These are phyloP conservation scores for Waltergamsia citrina DNA, from an alignment of 2,329 filamentous ascomycete genomes.

Conservation along the genomic window DNA sequence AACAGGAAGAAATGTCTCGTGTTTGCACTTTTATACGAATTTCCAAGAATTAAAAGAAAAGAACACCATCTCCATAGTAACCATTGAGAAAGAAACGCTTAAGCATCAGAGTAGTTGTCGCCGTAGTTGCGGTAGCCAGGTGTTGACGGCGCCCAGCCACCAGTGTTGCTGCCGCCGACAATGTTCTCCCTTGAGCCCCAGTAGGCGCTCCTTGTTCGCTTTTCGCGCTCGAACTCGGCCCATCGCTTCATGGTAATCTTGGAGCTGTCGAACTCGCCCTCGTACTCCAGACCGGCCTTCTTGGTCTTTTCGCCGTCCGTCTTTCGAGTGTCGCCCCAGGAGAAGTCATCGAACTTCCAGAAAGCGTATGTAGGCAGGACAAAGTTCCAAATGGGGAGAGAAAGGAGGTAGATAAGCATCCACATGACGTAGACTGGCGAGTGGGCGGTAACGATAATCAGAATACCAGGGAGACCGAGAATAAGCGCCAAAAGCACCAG, in stretches of 20 bases:
- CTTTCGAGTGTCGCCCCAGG: slow-evolving; percentile 96
- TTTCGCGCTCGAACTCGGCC: slow-evolving; percentile 82
- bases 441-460: slow-evolving; percentile 91
- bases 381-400: slow-evolving; percentile 96
- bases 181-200: slow-evolving; percentile 45
- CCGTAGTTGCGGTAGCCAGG: slow-evolving; percentile 33
- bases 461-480: slow-evolving; percentile 81
- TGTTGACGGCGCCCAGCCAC: slow-evolving; percentile 31
- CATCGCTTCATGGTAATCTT: slow-evolving; percentile 99
- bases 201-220: slow-evolving; percentile 38
- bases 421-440: slow-evolving; percentile 85
- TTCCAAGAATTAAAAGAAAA: too few relatives aligned
- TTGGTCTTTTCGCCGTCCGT: slow-evolving; percentile 84
- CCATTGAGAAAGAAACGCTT: too few relatives aligned
- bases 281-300: slow-evolving; percentile 76
- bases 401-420: slow-evolving; percentile 94
- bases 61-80: too few relatives aligned
- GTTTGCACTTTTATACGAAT: too few relatives aligned
- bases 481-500: slow-evolving; percentile 83
- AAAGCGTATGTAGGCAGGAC: slow-evolving; percentile 88
- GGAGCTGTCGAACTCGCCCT: slow-evolving; percentile 95
- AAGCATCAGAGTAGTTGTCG: slow-evolving; percentile 38
- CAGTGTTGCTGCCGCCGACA: slow-evolving; percentile 21
- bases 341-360: slow-evolving; percentile 99
- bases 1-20: too few relatives aligned